phyloP scores from a whole-genome alignment of 2,329 filamentous ascomycete genomes.

The Sphaerulina vaccinii region DNA sequence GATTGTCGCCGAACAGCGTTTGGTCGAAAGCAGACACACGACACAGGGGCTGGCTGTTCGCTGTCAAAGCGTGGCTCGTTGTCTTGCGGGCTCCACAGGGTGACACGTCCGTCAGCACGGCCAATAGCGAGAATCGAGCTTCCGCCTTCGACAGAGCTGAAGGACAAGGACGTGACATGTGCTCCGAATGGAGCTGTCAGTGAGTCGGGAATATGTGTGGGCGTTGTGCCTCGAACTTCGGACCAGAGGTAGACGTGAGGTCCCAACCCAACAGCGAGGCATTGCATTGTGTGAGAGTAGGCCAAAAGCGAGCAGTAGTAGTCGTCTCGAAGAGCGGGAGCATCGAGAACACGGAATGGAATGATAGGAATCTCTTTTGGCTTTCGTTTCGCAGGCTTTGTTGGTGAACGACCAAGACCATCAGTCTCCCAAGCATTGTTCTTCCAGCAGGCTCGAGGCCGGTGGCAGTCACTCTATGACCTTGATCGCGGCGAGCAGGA shows the following conservation, averaged over 20 bases:
- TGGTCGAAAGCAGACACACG: slow-evolving; percentile 80
- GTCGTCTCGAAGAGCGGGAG: slow-evolving; percentile 84
- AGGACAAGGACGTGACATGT: slow-evolving; percentile 80
- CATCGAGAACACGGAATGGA: slow-evolving; percentile 67
- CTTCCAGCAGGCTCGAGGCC: slow-evolving; percentile 20
- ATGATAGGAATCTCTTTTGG: slow-evolving; percentile 34
- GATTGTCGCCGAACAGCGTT: slow-evolving; percentile 53
- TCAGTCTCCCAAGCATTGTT: slow-evolving; percentile 28
- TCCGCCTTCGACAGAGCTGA: slow-evolving; percentile 74
- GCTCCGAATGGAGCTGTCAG: slow-evolving; percentile 51
- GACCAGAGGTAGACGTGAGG: slow-evolving; percentile 86
- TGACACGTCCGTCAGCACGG: slow-evolving; percentile 71
- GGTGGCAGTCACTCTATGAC: slow-evolving; percentile 14
- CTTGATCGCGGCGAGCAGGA: slow-evolving; percentile 10
- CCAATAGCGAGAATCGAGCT: slow-evolving; percentile 83
- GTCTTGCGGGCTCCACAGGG: slow-evolving; percentile 75
- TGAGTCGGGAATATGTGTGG: slow-evolving; percentile 46
- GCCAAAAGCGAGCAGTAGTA: slow-evolving; percentile 93
- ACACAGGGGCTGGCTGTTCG: slow-evolving; percentile 68
- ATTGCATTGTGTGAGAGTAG: slow-evolving; percentile 72
- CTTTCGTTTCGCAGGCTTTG: slow-evolving; percentile 16
- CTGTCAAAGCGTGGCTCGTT: slow-evolving; percentile 70
- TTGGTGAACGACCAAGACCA: slow-evolving; percentile 11
- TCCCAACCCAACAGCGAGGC: slow-evolving; percentile 79
- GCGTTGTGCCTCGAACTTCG: slow-evolving; percentile 58